These are phyloP conservation scores for Gremmenia infestans DNA, from an alignment of 2,329 filamentous ascomycete species.

Conservation along the genomic window DNA sequence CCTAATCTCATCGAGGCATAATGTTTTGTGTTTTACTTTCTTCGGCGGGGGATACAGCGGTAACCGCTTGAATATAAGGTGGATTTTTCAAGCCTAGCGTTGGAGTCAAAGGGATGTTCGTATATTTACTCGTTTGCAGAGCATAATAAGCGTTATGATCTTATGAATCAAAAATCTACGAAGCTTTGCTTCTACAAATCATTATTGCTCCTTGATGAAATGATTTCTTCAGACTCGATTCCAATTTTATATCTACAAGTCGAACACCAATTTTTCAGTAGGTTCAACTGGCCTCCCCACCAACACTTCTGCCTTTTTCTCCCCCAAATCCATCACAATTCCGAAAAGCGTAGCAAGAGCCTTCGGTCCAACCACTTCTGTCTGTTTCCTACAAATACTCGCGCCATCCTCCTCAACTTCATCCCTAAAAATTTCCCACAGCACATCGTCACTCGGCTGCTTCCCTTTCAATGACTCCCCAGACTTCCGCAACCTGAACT, in stretches of 20 bases:
- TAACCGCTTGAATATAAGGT: neutral
- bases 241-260: neutral
- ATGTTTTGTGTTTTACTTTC: neutral
- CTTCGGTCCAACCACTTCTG: constrained; percentile 19
- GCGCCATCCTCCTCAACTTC: neutral
- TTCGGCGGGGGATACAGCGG: neutral
- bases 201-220: no score
- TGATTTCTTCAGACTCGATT: no score
- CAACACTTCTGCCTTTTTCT: constrained; percentile 28
- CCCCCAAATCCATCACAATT: constrained; percentile 34
- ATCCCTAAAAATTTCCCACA: constrained; percentile 10
- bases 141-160: no score
- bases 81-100: constrained; percentile 1
- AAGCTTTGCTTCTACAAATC: no score
- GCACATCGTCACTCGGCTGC: neutral
- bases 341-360: constrained; percentile 32
- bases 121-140: no score
- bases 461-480: constrained; percentile 19
- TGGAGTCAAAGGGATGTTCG: constrained; percentile 2
- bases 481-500: constrained; percentile 28
- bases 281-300: constrained; percentile 30
- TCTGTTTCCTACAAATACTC: constrained; percentile 29
- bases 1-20: constrained; percentile 60
- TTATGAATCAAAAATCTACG: no score
- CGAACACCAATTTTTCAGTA: neutral